These are phyloP conservation scores for Angomonas deanei DNA, from an alignment of 208 protist genomes.

Conservation along the genomic window DNA sequence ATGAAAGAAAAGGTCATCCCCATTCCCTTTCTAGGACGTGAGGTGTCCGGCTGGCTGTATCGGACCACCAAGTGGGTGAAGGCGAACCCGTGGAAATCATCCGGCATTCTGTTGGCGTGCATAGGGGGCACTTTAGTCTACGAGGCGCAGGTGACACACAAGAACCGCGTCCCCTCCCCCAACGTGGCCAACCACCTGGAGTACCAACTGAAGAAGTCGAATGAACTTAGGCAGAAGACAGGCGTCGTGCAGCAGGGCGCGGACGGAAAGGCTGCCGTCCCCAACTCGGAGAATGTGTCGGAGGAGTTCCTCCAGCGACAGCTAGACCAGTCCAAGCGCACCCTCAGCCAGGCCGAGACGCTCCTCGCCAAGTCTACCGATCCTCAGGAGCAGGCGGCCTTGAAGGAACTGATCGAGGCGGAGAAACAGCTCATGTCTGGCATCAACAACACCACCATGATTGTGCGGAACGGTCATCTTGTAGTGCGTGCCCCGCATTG, in stretches of 20 bases:
- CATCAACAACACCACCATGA: conserved; percentile 60
- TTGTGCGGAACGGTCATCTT: conserved; percentile 71
- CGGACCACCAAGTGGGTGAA: conserved; percentile 63
- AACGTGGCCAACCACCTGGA: conserved; percentile 84
- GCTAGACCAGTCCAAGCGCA: conserved; percentile 19
- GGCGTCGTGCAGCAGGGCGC: conserved; percentile 1
- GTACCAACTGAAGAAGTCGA: conserved; percentile 47
- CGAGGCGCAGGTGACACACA: conserved; percentile 76
- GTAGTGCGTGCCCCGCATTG: conserved; percentile 73
- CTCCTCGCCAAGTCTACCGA: conserved; percentile 44
- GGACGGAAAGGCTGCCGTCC: background rate
- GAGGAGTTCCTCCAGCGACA: conserved; percentile 10
- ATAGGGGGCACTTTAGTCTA: conserved; percentile 55
- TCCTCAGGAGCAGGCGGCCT: conserved; percentile 34
- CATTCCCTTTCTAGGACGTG: conserved; percentile 71
- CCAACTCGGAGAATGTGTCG: background rate
- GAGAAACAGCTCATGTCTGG: conserved; percentile 52
- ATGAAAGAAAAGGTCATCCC: conserved; percentile 85
- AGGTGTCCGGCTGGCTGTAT: conserved; percentile 80
- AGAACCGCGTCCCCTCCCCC: conserved; percentile 67
- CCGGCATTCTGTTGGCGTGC: conserved; percentile 35
- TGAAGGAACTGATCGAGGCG: conserved; percentile 52
- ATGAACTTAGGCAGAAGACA: conserved; percentile 3
- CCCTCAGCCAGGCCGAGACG: conserved; percentile 38
- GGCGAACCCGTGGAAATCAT: conserved; percentile 51